Evolutionary conservation across 768 basidiomycete genomes (phyloP), one percentile per base, ranked within the genome.

Genomic region (Pulveroboletus frians): DNA sequence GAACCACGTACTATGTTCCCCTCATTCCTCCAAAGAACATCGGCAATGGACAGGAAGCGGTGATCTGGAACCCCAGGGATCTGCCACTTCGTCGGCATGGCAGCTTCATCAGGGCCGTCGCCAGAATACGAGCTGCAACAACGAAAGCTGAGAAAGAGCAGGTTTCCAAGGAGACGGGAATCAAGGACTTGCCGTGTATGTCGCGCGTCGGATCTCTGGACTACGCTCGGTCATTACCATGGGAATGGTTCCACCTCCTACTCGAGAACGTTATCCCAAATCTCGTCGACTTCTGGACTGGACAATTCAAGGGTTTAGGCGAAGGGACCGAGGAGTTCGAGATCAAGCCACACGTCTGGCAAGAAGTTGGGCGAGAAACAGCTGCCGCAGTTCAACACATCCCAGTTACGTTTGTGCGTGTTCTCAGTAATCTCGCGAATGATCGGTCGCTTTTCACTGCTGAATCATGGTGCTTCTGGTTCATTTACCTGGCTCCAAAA

Each of bases 111-210:
- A n/a, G n/a, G n/a, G n/a, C n/a, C n/a, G n/a, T n/a, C n/a, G n/a
- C n/a, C n/a, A n/a, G n/a, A n/a, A n/a, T n/a, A n/a, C n/a, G n/a
- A n/a, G n/a, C n/a, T n/a, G n/a, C n/a, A n/a, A n/a, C n/a, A n/a
- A n/a, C n/a, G n/a, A n/a, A n/a, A n/a, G n/a, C n/a, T n/a, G 2
- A 30, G 73, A 72, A 49, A 72, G 74, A 21, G 13, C 3, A 3
- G 4, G 21, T 39, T 3, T 14, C 21, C 3, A 39, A 39, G 38
- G 7, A 15, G 2, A 39, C 20, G 1, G 38, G 38, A 1, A 39
- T 39, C 14, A 6, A 14, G 3, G 38, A 9, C 3, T 15, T 39
- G 0, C 38, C 38, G 0, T 9, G 3, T 5, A 1, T 0, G n/a
- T n/a, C n/a, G n/a, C 0, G 21, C 3, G 38, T 39, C 0, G 8